Evolutionary conservation across 768 basidiomycete genomes (phyloP), one percentile per base, ranked within the genome.

Genomic region (Suillus variegatus): DNA sequence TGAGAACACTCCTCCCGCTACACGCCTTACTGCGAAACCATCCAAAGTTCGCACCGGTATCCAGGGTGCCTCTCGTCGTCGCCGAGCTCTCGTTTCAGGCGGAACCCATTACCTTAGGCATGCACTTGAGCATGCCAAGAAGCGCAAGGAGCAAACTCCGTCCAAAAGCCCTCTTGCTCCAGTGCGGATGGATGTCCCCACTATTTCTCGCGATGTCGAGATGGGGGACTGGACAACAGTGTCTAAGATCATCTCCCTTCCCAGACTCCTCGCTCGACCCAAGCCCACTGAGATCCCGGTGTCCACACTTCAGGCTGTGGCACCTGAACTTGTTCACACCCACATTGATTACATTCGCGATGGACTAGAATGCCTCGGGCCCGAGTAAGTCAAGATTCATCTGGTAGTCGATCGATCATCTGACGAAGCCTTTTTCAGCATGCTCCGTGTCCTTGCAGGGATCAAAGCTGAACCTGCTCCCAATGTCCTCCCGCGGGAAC

Each of bases 91-190:
- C 44, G 67, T 69, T 6, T 71, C 72, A 7, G 76, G 76, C 6
- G 72, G 71, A 12, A 63, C 72, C 1, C 67, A 73, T 36, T 73
- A 73, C 32, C 68, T 79, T 12, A 78, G 78, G 62, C 77, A 79
- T 61, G 73, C 72, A 1, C 70, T 79, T 35, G 76, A 76, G 43
- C 79, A 80, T 16, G 80, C 84, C 22, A 84, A 77, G 62, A 77
- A 78, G 12, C 77, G 76, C 64, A 75, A 61, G 28, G 47, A 66
- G 4, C 71, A 64, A 14, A 75, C 72, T 58, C 66, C 73, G 2
- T 10, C 44, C 13, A 72, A 54, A 16, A 32, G 40, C 14, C 69
- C 73, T 6, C 22, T 69, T 6, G 66, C 68, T n/a, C 62, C 69
- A 35, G 57, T 81, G 32, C 66, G 75, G 28, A 71, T 82, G 55